These are phyloP conservation scores for Lumnitzera racemosa DNA, from an alignment of 345 rosid genomes.

Conservation along the genomic window DNA sequence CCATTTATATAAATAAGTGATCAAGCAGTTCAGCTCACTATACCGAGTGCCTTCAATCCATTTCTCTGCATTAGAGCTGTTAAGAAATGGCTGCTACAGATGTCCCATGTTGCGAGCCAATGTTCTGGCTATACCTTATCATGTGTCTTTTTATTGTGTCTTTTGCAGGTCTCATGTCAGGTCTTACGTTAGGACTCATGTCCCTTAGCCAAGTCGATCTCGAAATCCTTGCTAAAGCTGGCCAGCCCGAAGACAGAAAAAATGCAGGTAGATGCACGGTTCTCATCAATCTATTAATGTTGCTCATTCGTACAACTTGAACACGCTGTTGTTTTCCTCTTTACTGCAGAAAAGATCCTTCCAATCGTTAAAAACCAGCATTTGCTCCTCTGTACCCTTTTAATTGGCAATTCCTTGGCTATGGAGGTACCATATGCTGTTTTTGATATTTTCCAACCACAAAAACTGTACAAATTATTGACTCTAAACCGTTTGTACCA, in stretches of 20 bases:
- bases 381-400: slow-evolving; percentile 71
- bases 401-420: slow-evolving; percentile 77
- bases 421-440: slow-evolving; percentile 55
- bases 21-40: too few species aligned
- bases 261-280: slow-evolving; percentile 45
- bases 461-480: neutral
- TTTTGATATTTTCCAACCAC: neutral
- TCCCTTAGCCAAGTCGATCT: slow-evolving; percentile 81
- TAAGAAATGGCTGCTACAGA: slow-evolving; percentile 72
- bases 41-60: too few species aligned
- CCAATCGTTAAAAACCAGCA: slow-evolving; percentile 85
- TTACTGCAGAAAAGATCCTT: slow-evolving; percentile 56
- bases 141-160: slow-evolving; percentile 45
- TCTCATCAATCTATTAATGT: neutral
- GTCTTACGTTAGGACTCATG: slow-evolving; percentile 88
- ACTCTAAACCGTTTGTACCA: neutral
- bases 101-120: slow-evolving; percentile 76
- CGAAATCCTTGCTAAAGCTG: slow-evolving; percentile 71
- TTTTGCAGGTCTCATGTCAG: slow-evolving; percentile 92
- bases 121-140: slow-evolving; percentile 72
- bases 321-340: neutral
- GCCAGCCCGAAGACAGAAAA: slow-evolving; percentile 59
- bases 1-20: too few species aligned
- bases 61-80: neutral
- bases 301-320: neutral